A percentile compares a stretch with the other conserved stretches of the same genome.
phyloP scores from a whole-genome alignment of 2,329 filamentous ascomycete species.

The Dothistroma pini region DNA sequence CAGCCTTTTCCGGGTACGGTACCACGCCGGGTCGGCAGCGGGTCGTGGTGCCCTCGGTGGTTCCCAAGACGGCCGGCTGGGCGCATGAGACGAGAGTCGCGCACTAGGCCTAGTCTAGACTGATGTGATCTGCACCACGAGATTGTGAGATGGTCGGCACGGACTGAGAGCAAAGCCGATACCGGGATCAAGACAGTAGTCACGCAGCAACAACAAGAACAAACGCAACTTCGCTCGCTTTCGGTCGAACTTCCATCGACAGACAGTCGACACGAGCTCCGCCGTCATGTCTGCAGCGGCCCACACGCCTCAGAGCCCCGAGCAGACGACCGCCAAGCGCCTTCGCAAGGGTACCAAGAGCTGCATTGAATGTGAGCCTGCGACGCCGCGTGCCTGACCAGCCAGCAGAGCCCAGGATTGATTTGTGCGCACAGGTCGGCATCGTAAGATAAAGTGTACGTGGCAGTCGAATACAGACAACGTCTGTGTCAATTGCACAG shows the following conservation, averaged over 20 bases:
- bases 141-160: no score
- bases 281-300: conserved; percentile 5
- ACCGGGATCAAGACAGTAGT: neutral
- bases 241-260: no score
- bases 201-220: no score
- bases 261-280: conserved; percentile 7
- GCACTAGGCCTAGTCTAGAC: no score
- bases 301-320: neutral
- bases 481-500: conserved; percentile 23
- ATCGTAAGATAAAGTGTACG: conserved; percentile 33
- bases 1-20: conserved; percentile 27
- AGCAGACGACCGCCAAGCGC: conserved; percentile 12
- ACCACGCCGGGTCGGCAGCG: conserved; percentile 30
- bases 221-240: neutral
- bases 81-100: no score
- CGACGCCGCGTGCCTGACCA: neutral
- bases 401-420: neutral
- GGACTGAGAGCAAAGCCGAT: conserved; percentile 14
- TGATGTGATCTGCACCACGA: no score
- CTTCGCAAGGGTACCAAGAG: conserved; percentile 33
- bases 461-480: conserved; percentile 21
- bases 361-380: conserved; percentile 31
- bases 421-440: conserved; percentile 24
- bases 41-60: conserved; percentile 25
- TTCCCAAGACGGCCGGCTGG: no score